These are phyloP conservation scores for Oryza glaberrima DNA, from an alignment of 176 grass and related monocot genomes.

Conservation along the genomic window DNA sequence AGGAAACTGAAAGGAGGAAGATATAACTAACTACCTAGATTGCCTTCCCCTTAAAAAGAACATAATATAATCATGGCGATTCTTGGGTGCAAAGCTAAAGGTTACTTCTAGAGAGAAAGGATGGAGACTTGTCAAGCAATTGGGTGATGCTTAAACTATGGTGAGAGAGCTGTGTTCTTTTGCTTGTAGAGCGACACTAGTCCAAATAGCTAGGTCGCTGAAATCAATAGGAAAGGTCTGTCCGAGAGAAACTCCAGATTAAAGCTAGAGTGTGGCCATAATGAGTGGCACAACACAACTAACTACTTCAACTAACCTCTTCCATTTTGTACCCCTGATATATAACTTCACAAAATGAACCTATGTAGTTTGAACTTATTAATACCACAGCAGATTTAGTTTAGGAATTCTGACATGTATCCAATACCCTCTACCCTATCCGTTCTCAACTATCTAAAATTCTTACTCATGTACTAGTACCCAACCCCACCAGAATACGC, in stretches of 20 bases:
- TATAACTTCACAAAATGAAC: neutral
- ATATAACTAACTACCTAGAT: constrained; percentile 1
- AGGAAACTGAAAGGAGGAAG: neutral
- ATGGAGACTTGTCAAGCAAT: constrained; percentile 40
- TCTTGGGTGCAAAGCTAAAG: constrained; percentile 41
- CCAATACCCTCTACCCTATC: neutral
- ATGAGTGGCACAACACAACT: neutral
- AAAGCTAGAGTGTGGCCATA: neutral
- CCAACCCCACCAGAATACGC: neutral
- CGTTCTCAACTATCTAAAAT: constrained; percentile 8
- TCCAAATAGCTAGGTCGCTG: constrained; percentile 11
- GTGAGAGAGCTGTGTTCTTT: constrained; percentile 7
- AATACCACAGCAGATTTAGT: neutral
- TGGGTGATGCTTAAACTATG: constrained; percentile 21
- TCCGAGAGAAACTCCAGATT: neutral
- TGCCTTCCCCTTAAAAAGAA: constrained; percentile 1
- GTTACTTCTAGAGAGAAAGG: constrained; percentile 22
- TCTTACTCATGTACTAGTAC: neutral
- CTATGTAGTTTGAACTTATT: neutral
- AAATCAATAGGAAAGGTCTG: neutral
- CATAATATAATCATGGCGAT: constrained; percentile 37
- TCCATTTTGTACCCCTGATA: neutral
- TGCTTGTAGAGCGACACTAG: neutral
- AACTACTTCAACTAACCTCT: neutral
- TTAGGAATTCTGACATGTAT: constrained; percentile 24